Percentiles rank a stretch among this genome's conserved stretches.
Evolutionary conservation across 1,284 basidiomycete genomes (phyloP).

Genomic region (Leucoagaricus sp.): DNA sequence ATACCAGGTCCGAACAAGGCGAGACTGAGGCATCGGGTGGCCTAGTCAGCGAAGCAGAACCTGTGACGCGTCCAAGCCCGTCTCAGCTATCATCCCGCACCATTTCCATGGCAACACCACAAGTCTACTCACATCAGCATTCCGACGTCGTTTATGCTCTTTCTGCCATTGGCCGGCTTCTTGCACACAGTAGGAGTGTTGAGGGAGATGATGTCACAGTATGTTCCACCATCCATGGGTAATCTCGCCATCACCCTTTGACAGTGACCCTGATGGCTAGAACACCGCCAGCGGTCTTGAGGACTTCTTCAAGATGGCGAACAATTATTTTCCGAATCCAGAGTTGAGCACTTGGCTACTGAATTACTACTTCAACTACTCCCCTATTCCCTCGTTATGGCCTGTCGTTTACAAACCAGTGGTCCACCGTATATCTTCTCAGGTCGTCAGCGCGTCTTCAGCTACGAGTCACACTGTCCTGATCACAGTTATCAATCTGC

Average conservation of each 20-base stretch:
- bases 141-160: neutral
- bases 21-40: neutral
- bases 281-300: neutral
- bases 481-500: slow-evolving; percentile 18
- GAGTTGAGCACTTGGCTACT: slow-evolving; percentile 17
- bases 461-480: slow-evolving; percentile 18
- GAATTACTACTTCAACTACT: slow-evolving; percentile 20
- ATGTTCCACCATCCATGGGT: too few relatives aligned
- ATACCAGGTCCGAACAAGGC: slow-evolving; percentile 1
- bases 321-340: slow-evolving; percentile 20
- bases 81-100: neutral
- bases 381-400: slow-evolving; percentile 20
- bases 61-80: neutral
- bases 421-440: slow-evolving; percentile 17
- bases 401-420: slow-evolving; percentile 18
- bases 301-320: slow-evolving; percentile 4
- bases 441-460: slow-evolving; percentile 16
- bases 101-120: neutral
- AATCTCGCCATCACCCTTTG: neutral
- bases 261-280: neutral
- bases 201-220: neutral
- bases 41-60: neutral
- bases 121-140: neutral
- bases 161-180: neutral
- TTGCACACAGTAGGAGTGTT: neutral